phyloP scores from a whole-genome alignment of 2,329 filamentous ascomycete species.

The Colletotrichum sp. region DNA sequence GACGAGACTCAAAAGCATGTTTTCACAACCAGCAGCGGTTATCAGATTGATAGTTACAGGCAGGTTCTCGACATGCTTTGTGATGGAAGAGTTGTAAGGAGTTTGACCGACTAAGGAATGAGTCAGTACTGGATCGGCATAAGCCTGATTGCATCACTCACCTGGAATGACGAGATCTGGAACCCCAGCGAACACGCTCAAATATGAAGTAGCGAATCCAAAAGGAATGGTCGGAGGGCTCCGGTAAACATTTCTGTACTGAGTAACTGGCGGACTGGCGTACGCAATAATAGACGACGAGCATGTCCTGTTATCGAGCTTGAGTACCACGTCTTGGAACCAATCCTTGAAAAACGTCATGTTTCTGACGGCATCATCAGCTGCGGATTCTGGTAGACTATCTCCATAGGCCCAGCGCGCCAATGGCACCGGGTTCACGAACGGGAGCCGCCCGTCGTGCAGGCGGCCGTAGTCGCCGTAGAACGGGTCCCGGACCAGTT shows the following conservation, averaged over 20 bases:
- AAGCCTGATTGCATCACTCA: constrained; percentile 44
- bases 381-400: not conserved
- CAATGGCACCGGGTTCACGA: not conserved
- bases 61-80: constrained; percentile 50
- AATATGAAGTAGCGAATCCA: constrained; percentile 27
- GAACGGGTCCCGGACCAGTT: constrained; percentile 39
- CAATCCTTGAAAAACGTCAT: constrained; percentile 53
- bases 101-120: constrained; percentile 34
- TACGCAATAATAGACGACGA: constrained; percentile 7
- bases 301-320: constrained; percentile 22
- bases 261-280: not conserved
- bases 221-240: constrained; percentile 35
- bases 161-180: constrained; percentile 30
- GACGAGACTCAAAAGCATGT: constrained; percentile 59
- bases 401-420: not conserved
- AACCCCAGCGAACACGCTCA: constrained; percentile 23
- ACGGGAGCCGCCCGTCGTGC: not conserved
- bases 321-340: constrained; percentile 51
- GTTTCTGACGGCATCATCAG: constrained; percentile 48
- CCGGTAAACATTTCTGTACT: not conserved
- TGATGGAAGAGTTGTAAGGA: constrained; percentile 37
- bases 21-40: constrained; percentile 64
- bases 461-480: constrained; percentile 37
- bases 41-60: constrained; percentile 64
- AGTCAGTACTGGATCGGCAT: constrained; percentile 22